Percentiles rank a stretch among this genome's conserved stretches.
Evolutionary conservation across 2,329 filamentous ascomycete genomes (phyloP).

Genomic region (Didymella keratinophila): DNA sequence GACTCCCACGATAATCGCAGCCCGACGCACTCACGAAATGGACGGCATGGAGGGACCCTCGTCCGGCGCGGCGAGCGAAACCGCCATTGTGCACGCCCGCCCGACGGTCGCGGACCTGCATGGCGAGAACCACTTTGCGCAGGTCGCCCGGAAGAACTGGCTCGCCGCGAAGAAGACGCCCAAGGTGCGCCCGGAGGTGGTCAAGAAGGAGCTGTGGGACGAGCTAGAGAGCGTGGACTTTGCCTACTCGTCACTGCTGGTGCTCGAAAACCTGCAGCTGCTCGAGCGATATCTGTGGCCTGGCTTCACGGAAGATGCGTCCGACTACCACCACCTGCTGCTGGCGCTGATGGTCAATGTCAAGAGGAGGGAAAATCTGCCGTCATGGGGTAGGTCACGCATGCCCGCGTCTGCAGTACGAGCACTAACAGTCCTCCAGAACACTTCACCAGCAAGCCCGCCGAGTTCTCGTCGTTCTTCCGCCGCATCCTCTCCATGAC

Average conservation of each 20-base stretch:
- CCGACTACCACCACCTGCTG: constrained; percentile 89
- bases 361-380: constrained; percentile 85
- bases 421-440: constrained; percentile 58
- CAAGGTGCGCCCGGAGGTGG: constrained; percentile 78
- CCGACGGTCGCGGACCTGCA: constrained; percentile 74
- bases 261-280: constrained; percentile 88
- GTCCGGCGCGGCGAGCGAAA: constrained; percentile 30
- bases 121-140: constrained; percentile 69
- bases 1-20: constrained; percentile 6
- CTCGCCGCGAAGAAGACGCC: constrained; percentile 68
- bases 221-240: constrained; percentile 83
- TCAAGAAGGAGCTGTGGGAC: constrained; percentile 91
- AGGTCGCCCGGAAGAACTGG: constrained; percentile 87
- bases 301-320: constrained; percentile 84
- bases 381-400: constrained; percentile 76
- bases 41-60: constrained; percentile 9
- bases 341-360: constrained; percentile 86
- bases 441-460: constrained; percentile 77
- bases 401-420: constrained; percentile 8
- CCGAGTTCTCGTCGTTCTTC: constrained; percentile 88
- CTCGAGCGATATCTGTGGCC: constrained; percentile 96
- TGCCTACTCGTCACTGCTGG: constrained; percentile 75
- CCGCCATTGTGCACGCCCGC: constrained; percentile 53
- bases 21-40: constrained; percentile 4
- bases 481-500: constrained; percentile 88